Evolutionary conservation across 2,329 filamentous ascomycete species (phyloP), one percentile per base, ranked within the genome.

Genomic region (Hypomyces rosellus): DNA sequence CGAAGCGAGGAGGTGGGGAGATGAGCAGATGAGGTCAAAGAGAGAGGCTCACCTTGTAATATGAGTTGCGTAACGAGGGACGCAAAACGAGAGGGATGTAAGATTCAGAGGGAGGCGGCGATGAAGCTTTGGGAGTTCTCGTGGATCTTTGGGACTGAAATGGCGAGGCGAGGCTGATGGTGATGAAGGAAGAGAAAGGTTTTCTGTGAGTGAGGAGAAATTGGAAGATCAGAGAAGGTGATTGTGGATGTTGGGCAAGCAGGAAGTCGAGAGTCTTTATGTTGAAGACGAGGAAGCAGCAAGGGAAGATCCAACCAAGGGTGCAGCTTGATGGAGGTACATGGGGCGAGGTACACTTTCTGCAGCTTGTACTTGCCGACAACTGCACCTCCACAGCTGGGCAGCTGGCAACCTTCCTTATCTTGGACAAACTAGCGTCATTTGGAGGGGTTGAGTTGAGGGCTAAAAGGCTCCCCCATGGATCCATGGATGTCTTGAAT

Each of bases 1-100:
- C 25, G 25, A 37, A 40, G 33, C 34, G 36, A 37, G 46, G 46
- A 16, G n/a, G 38, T 36, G 37, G 38, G 47, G 36, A 25, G 48
- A 45, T 45, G 42, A 45, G 30, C 3, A 45, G 34, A 38, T 30
- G n/a, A 40, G n/a, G 48, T 14, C 12, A 40, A 45, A 36, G 45
- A 39, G 41, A 46, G 20, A 48, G 25, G 45, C 57, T 51, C 49
- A 59, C 57, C 56, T 57, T 43, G 50, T 41, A 46, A 50, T 59
- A 54, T 55, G 44, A 46, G 56, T 55, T 55, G 49, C 45, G 53
- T 46, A 50, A 50, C 47, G 54, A 56, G 53, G 52, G 59, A 57
- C 50, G 54, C 54, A 55, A 56, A 58, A 54, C 54, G 59, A 54
- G 52, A 61, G 52, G 52, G 56, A 56, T 58, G 54, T 53, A 45